Conservation (phyloP, 2,329 filamentous ascomycete species). For the Cordyceps militaris region DNA sequence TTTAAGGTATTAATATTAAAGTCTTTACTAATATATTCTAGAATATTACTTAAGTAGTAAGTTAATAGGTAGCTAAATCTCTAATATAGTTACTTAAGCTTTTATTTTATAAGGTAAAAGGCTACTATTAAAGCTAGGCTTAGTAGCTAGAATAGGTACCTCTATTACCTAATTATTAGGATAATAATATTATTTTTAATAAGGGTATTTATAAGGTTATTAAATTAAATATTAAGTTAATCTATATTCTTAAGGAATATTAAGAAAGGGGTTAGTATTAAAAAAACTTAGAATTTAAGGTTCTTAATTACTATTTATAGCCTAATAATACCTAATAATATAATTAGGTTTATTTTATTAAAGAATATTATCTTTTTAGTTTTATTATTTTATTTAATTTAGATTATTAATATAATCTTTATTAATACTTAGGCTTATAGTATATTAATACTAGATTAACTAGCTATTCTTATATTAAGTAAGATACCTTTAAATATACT, state of each 20-base stretch:
- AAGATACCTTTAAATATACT: not conserved
- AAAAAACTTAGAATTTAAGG: not conserved
- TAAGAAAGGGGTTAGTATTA: not conserved
- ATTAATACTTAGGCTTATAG: not conserved
- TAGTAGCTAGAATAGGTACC: not conserved
- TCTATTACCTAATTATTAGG: not conserved
- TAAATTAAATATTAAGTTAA: not conserved
- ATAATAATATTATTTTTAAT: not conserved
- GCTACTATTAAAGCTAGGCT: not conserved
- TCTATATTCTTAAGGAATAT: not conserved
- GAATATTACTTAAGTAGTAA: not conserved
- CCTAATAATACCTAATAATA: not conserved
- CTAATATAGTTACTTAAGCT: not conserved
- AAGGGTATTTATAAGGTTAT: not conserved
- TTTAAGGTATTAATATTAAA: not conserved
- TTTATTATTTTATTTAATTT: not conserved
- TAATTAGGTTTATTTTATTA: not conserved
- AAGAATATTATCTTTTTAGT: not conserved
- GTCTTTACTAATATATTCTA: not conserved
- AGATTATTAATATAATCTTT: not conserved
- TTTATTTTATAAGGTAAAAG: not conserved
- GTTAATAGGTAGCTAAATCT: not conserved
- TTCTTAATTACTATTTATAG: not conserved
- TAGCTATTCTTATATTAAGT: not conserved
- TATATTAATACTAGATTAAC: not conserved